Evolutionary conservation across 306 rosid species (phyloP), one percentile per base, ranked within the genome.

Genomic region (Sicyos edulis): DNA sequence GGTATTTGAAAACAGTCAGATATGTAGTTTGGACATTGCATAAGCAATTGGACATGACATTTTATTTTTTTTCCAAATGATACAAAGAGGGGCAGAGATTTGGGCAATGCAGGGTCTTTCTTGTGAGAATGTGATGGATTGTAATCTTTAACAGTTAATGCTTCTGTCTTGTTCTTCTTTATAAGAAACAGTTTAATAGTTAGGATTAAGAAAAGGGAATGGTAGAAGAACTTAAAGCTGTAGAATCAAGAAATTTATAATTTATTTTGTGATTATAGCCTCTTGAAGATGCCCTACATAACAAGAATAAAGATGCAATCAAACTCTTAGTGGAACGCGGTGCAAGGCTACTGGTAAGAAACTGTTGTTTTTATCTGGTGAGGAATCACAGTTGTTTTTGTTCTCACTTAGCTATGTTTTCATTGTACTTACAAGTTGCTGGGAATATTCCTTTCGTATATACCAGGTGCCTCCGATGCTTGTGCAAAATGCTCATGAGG

Each of bases 211-310:
- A 44, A 1, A 45, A 11, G 34, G 19, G 19, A 66, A 66, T 20
- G 71, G 19, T 44, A 2, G 37, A 45, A 66, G 34, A 64, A 44
- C 19, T 63, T 65, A 1, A 6, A 44, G 54, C 44, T 65, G 10
- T 44, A 37, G 53, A 16, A 63, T 17, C 50, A 4, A 7, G 32
- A 42, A 65, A 65, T 65, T 10, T 8, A 59, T 16, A 61, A 49
- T 71, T 54, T 54, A 59, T 58, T 74, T 63, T 72, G 73, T 78
- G 53, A 82, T 79, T 68, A 69, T 77, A 93, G 99, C 96, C 99
- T 78, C 85, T 88, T 37, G 92, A 86, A 15, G 99, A 93, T 91
- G 99, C 99, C n/a, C 60, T 86, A 79, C 79, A 87, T 79, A 90
- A 93, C 72, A 81, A 88, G 55, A 82, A 93, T 12, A 83, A 87